Conservation (phyloP, 352 stramenopile genomes). For the Blastocystis sp. region DNA sequence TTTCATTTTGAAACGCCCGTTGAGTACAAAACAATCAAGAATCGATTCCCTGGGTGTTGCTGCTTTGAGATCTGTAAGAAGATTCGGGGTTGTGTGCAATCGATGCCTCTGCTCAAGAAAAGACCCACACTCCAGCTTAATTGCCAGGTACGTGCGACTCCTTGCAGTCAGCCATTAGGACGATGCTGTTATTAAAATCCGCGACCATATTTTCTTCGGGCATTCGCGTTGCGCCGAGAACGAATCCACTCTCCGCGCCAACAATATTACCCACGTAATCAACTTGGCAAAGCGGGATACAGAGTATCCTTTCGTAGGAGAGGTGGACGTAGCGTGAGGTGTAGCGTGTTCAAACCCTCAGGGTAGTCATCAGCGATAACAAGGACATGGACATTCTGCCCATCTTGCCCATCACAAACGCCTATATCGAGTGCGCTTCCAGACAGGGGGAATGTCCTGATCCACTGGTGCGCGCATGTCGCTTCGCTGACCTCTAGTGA, state of each 20-base stretch:
- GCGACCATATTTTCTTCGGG: not conserved
- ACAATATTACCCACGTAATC: conserved; percentile 27
- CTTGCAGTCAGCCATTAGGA: not conserved
- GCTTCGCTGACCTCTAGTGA: not conserved
- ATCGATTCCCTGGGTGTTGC: not conserved
- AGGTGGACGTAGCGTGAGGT: not conserved
- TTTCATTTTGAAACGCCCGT: not conserved
- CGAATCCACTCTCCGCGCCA: not conserved
- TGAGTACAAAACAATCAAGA: not conserved
- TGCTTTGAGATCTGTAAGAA: not conserved
- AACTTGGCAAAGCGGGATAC: not conserved
- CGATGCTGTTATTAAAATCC: not conserved
- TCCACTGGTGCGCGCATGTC: conserved; percentile 43
- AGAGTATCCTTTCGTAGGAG: not conserved
- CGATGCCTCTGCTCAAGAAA: not conserved
- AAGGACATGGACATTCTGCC: not conserved
- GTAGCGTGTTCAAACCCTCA: conserved; percentile 4
- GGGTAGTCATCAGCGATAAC: conserved; percentile 12
- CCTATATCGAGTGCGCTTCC: conserved; percentile 19
- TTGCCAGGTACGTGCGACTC: not conserved
- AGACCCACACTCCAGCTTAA: not conserved
- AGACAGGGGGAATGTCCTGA: not conserved
- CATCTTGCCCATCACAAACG: conserved; percentile 16
- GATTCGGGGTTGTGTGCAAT: not conserved
- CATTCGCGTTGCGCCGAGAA: not conserved